Conservation (phyloP, 2,329 filamentous ascomycete species). For the Microsporum ferrugineum region DNA sequence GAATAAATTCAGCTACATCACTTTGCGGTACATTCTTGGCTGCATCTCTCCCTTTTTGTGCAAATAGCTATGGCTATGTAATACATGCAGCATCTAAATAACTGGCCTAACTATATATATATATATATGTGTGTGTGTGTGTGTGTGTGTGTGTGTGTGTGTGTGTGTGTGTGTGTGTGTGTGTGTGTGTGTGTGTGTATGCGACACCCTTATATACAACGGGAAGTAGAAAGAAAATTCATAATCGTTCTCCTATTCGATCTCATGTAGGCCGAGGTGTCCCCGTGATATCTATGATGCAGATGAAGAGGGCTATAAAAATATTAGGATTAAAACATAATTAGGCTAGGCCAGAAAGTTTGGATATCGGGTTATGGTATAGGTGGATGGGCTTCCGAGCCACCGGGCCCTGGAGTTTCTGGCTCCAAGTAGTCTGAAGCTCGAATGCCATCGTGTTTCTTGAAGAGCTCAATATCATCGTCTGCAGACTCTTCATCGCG, state of each 20-base stretch:
- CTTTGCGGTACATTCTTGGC: no score
- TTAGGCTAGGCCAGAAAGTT: neutral
- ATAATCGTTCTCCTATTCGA: neutral
- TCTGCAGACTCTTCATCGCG: constrained; percentile 6
- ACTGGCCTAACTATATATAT: no score
- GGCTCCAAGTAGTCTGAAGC: neutral
- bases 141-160: neutral
- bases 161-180: neutral
- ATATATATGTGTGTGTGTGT: no score
- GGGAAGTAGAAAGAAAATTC: neutral
- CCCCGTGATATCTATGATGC: neutral
- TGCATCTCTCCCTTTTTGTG: no score
- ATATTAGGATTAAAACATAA: neutral
- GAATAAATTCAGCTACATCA: no score
- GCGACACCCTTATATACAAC: neutral
- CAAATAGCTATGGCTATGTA: no score
- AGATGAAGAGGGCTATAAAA: neutral
- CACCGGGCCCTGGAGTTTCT: neutral
- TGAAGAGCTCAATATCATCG: neutral
- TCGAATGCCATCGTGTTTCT: neutral
- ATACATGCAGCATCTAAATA: no score
- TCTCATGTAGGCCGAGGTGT: neutral
- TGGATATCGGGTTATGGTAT: neutral
- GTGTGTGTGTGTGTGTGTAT: neutral
- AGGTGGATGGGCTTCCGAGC: neutral